Conservation (phyloP, 345 rosid genomes). For the Syzygium aromaticum region DNA sequence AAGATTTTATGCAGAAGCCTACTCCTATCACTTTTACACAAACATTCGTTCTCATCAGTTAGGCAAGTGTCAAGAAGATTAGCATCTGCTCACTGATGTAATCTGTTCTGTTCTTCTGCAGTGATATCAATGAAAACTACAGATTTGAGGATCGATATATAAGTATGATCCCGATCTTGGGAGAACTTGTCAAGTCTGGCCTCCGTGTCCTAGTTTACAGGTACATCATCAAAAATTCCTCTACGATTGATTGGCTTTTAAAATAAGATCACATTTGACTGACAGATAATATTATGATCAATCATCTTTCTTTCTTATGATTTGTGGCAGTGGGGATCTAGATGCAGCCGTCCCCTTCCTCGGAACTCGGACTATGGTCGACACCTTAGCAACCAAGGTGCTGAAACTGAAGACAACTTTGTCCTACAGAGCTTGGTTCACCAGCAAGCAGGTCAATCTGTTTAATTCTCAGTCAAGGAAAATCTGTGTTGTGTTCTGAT, state of each 20-base stretch:
- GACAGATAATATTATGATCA: not conserved
- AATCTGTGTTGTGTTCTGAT: not conserved
- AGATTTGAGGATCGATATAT: constrained; percentile 4
- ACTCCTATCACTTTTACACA: not conserved
- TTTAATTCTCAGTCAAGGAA: not conserved
- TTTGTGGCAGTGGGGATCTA: constrained; percentile 14
- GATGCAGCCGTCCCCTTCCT: constrained; percentile 18
- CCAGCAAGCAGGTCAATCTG: not conserved
- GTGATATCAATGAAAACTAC: not conserved
- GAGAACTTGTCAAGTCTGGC: constrained; percentile 20
- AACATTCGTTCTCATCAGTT: not conserved
- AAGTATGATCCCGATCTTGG: constrained; percentile 13
- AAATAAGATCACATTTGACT: not conserved
- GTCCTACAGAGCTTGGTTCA: constrained; percentile 33
- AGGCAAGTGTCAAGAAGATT: not conserved
- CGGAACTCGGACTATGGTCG: constrained; percentile 17
- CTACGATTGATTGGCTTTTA: not conserved
- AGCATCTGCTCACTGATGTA: not conserved
- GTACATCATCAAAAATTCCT: not conserved
- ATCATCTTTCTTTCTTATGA: not conserved
- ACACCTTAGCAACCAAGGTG: constrained; percentile 14
- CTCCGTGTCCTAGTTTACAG: constrained; percentile 19
- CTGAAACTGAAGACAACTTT: constrained; percentile 18
- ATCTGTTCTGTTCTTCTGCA: not conserved
- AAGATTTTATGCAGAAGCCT: not conserved